Base-by-base conservation (phyloP, 352 stramenopile species). In the Lagenidium sp. region DNA sequence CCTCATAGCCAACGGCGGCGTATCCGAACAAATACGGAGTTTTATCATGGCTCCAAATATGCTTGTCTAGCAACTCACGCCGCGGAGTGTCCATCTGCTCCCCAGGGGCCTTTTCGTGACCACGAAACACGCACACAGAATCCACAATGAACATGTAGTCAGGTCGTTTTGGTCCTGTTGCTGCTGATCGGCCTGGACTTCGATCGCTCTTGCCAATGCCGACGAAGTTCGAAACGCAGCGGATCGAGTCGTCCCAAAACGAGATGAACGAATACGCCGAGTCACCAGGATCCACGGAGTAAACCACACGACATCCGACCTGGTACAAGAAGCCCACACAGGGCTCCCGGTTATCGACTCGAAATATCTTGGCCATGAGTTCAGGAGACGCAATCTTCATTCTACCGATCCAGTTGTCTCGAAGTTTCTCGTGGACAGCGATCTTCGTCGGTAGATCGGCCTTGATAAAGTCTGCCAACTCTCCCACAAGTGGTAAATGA, bases 21-120 rank as follows among this genome's bases (percentile, higher is more conserved):
- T 67, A 63, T 62, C 47, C 52, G 47, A 66, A 59, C 52, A 63
- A 56, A 53, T 63, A 62, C 43, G 57, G 52, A 55, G 36, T 44
- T 26, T 60, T 45, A 59, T 44, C 57, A 24, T 63, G 62, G 47
- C 25, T 62, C 46, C 47, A 62, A 53, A 55, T 8, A 53, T 59
- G 35, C 20, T 56, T 62, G 5, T 61, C 38, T 41, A 46, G 47
- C 44, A 61, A 48, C 31, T 55, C 29, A 25, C 42, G 46, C 6
- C 56, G 38, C 36, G 20, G 25, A 21, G 42, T 57, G n/a, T 54
- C 43, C 15, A 60, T 57, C 36, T 41, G 36, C 45, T 46, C 42
- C n/a, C 46, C 51, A 45, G 50, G 41, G 15, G 6, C 26, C 20
- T 47, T 38, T 21, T 34, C 39, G 23, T 28, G 23, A 34, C 39